Evolutionary conservation across 2,329 filamentous ascomycete genomes (phyloP).

Genomic region (Cladosporium austrohemisphaericum): DNA sequence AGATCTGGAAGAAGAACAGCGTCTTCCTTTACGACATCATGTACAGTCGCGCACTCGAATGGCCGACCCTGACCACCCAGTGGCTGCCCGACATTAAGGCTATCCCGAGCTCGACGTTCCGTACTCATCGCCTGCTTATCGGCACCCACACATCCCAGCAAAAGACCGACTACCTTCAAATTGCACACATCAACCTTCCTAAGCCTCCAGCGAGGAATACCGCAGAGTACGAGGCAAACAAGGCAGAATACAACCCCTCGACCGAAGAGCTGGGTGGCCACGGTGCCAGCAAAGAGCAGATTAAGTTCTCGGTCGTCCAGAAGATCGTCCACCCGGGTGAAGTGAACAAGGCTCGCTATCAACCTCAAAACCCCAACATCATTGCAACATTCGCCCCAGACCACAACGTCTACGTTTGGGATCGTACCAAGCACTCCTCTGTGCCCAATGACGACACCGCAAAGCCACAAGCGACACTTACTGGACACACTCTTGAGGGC

Average conservation of each 20-base stretch:
- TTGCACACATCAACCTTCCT: constrained; percentile 89
- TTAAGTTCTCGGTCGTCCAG: constrained; percentile 90
- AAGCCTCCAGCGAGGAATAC: constrained; percentile 70
- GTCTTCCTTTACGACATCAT: constrained; percentile 99
- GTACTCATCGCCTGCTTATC: constrained; percentile 81
- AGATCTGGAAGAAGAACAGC: constrained; percentile 99
- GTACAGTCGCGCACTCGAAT: constrained; percentile 86
- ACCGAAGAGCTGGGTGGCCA: constrained; percentile 92
- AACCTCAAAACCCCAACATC: constrained; percentile 94
- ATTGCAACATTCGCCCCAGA: constrained; percentile 91
- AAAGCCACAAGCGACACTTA: constrained; percentile 77
- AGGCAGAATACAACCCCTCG: constrained; percentile 92
- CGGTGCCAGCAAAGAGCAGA: constrained; percentile 68
- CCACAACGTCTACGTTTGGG: constrained; percentile 85
- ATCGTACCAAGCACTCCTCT: constrained; percentile 87
- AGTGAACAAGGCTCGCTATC: constrained; percentile 97
- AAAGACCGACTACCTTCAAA: constrained; percentile 86
- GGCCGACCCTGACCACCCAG: constrained; percentile 95
- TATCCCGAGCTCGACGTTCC: constrained; percentile 79
- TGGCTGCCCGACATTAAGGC: constrained; percentile 95
- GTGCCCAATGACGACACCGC: constrained; percentile 62
- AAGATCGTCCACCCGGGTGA: constrained; percentile 95
- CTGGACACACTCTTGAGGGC: constrained; percentile 82
- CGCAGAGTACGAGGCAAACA: no score
- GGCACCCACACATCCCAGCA: constrained; percentile 91